Conservation (phyloP, 805 yeast species). For the Komagataella pseudopastoris region DNA sequence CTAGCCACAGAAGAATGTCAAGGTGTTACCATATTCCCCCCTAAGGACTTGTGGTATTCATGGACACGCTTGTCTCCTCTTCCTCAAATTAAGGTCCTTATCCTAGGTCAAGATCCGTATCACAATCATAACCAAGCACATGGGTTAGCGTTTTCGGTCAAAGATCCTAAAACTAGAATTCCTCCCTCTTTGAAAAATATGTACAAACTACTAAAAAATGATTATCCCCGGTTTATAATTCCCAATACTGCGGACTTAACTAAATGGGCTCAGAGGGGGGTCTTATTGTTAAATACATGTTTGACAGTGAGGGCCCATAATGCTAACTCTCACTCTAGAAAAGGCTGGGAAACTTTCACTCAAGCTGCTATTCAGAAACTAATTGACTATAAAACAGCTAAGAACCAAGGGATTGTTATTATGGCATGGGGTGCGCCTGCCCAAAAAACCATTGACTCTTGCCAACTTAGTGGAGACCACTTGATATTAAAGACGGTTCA, state of each 20-base stretch:
- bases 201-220: slow-evolving; percentile 56
- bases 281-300: slow-evolving; percentile 74
- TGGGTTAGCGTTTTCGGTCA: slow-evolving; percentile 88
- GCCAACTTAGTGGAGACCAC: slow-evolving; percentile 19
- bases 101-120: slow-evolving; percentile 95
- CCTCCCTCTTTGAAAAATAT: slow-evolving; percentile 86
- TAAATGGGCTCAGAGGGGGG: slow-evolving; percentile 82
- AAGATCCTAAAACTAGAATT: slow-evolving; percentile 63
- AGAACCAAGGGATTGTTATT: slow-evolving; percentile 45
- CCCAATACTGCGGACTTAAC: slow-evolving; percentile 60
- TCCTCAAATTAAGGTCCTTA: slow-evolving; percentile 55
- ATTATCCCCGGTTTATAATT: slow-evolving; percentile 55
- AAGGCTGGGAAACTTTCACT: slow-evolving; percentile 91
- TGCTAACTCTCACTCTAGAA: slow-evolving; percentile 82
- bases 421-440: slow-evolving; percentile 48
- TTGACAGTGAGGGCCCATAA: slow-evolving; percentile 86
- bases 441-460: slow-evolving; percentile 19
- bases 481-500: slow-evolving; percentile 66
- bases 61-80: slow-evolving; percentile 87
- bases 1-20: slow-evolving; percentile 30
- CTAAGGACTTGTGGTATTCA: slow-evolving; percentile 63
- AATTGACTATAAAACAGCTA: slow-evolving; percentile 29
- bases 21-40: slow-evolving; percentile 62
- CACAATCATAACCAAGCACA: slow-evolving; percentile 92
- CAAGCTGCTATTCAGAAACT: slow-evolving; percentile 48